phyloP scores from a whole-genome alignment of 345 rosid species.

The Draba incana region DNA sequence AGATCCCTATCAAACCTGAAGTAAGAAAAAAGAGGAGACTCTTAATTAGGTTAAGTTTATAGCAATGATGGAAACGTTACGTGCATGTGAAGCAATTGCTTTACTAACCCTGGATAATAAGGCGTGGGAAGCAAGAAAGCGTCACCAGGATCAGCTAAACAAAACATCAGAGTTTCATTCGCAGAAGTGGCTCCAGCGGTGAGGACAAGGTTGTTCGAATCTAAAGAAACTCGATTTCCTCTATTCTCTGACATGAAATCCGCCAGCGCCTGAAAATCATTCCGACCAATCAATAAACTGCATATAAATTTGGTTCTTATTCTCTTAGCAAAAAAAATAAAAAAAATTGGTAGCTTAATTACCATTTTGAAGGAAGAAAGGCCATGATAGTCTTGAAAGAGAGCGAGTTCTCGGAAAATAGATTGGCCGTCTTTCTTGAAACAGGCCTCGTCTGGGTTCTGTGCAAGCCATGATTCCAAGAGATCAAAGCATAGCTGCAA shows the following conservation, averaged over 20 bases:
- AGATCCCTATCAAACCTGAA: conserved; percentile 71
- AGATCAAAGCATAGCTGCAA: conserved; percentile 64
- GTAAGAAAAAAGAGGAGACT: neutral
- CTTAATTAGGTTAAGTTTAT: conserved; percentile 7
- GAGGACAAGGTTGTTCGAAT: conserved; percentile 55
- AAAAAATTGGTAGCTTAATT: too few species aligned
- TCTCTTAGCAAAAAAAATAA: too few species aligned
- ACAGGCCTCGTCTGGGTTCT: conserved; percentile 57
- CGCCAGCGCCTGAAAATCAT: conserved; percentile 54
- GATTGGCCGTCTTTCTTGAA: conserved; percentile 61
- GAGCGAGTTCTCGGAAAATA: conserved; percentile 72
- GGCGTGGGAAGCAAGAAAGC: conserved; percentile 81
- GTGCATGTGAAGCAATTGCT: conserved; percentile 29
- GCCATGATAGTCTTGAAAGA: conserved; percentile 82
- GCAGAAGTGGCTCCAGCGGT: conserved; percentile 86
- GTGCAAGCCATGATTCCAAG: conserved; percentile 65
- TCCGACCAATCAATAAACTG: neutral
- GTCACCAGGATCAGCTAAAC: conserved; percentile 47
- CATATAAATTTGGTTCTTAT: conserved; percentile 1
- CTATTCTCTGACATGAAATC: conserved; percentile 75
- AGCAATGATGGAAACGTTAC: neutral
- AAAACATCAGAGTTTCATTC: conserved; percentile 67
- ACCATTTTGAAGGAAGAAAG: conserved; percentile 60
- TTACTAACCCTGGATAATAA: conserved; percentile 75
- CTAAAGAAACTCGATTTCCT: conserved; percentile 63